Evolutionary conservation across 345 rosid species (phyloP).

Genomic region (Lepidium sativum): DNA sequence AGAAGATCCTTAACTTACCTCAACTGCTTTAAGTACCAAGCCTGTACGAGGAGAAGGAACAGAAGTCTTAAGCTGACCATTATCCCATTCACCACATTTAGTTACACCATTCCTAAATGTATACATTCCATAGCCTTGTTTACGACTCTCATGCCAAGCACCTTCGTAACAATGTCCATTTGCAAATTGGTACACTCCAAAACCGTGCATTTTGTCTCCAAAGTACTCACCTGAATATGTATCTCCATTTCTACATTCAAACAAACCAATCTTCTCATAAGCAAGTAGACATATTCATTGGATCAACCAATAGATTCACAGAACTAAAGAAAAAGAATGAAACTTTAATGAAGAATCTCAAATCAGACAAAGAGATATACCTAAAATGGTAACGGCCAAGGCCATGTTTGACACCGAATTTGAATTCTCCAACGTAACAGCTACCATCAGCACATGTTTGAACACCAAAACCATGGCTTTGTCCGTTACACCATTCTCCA

Average conservation of each 20-base stretch:
- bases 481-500: constrained; percentile 92
- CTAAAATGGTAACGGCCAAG: constrained; percentile 84
- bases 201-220: constrained; percentile 90
- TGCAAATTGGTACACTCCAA: constrained; percentile 80
- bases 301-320: background rate
- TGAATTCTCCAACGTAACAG: constrained; percentile 73
- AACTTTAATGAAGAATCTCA: background rate
- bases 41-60: constrained; percentile 36
- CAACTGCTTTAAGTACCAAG: constrained; percentile 50
- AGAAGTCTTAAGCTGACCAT: constrained; percentile 46
- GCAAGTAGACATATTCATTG: background rate
- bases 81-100: constrained; percentile 76
- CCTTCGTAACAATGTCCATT: constrained; percentile 93
- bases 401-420: constrained; percentile 87
- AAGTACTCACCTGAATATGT: constrained; percentile 86
- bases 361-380: constrained; percentile 19
- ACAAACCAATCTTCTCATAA: background rate
- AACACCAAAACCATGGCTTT: constrained; percentile 83
- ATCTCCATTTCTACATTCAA: constrained; percentile 67
- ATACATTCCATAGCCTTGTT: constrained; percentile 85
- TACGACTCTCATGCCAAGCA: constrained; percentile 94
- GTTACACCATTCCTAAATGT: constrained; percentile 60
- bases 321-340: background rate
- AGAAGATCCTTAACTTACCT: constrained; percentile 24
- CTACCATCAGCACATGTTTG: constrained; percentile 90